Conservation (phyloP, 2,329 filamentous ascomycete genomes). For the Blumeriella jaapii region DNA sequence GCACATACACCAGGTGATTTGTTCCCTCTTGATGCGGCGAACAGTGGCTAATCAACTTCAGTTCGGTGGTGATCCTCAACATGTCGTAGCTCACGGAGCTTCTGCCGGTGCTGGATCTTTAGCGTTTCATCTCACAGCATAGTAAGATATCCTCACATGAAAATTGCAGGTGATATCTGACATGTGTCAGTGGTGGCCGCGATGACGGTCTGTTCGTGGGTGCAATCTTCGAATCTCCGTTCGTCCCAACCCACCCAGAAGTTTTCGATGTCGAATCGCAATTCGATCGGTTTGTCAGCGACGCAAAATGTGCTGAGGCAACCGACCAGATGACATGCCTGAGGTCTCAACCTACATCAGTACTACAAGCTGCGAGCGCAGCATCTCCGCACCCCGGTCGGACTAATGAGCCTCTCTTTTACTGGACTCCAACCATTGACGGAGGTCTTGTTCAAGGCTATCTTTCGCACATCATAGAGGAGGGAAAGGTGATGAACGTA, state of each 20-base stretch:
- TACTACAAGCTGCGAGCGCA: slow-evolving; percentile 29
- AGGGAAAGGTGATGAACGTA: slow-evolving; percentile 30
- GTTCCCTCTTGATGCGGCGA: neutral
- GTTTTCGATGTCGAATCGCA: slow-evolving; percentile 31
- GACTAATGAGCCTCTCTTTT: slow-evolving; percentile 27
- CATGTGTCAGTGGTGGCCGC: slow-evolving; percentile 27
- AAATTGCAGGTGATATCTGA: neutral
- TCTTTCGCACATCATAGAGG: slow-evolving; percentile 28
- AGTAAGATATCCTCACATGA: slow-evolving; percentile 4
- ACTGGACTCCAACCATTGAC: slow-evolving; percentile 33
- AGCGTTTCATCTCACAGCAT: slow-evolving; percentile 27
- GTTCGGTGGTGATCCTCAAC: slow-evolving; percentile 38
- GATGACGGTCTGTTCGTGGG: slow-evolving; percentile 22
- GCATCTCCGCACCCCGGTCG: slow-evolving; percentile 30
- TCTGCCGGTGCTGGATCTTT: slow-evolving; percentile 38
- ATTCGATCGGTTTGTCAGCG: slow-evolving; percentile 29
- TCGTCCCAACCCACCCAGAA: slow-evolving; percentile 30
- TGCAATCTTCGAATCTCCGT: slow-evolving; percentile 28
- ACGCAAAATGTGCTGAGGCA: slow-evolving; percentile 25
- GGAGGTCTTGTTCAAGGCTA: slow-evolving; percentile 31
- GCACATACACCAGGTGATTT: slow-evolving; percentile 35
- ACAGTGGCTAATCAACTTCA: slow-evolving; percentile 20
- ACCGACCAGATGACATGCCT: slow-evolving; percentile 29
- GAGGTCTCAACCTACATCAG: slow-evolving; percentile 26
- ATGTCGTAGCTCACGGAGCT: slow-evolving; percentile 56